Conservation (phyloP, 2,329 filamentous ascomycete genomes). For the Fusarium sp. region DNA sequence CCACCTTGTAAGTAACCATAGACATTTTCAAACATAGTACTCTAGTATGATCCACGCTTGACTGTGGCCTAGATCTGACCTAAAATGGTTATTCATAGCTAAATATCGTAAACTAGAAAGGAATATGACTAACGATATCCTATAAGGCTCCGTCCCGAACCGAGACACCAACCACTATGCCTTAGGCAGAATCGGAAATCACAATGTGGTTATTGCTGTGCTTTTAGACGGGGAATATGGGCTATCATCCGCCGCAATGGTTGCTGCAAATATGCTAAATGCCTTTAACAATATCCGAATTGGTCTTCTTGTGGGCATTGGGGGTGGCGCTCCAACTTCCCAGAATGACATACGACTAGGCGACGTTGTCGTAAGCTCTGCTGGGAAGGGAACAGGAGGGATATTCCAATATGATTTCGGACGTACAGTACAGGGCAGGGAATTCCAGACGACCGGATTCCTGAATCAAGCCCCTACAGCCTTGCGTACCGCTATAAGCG, state of each 20-base stretch:
- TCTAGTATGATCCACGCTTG: too few relatives aligned
- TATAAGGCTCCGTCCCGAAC: constrained; percentile 31
- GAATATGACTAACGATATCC: too few relatives aligned
- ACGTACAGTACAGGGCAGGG: constrained; percentile 34
- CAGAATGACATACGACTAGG: constrained; percentile 51
- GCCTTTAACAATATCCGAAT: constrained; percentile 49
- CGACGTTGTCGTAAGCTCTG: constrained; percentile 42
- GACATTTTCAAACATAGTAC: too few relatives aligned
- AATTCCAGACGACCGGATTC: constrained; percentile 22
- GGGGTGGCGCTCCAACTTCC: constrained; percentile 52
- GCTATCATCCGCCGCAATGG: constrained; percentile 40
- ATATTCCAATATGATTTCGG: constrained; percentile 47
- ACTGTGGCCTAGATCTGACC: too few relatives aligned
- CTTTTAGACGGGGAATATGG: constrained; percentile 47
- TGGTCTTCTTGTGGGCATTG: constrained; percentile 52
- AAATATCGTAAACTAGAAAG: too few relatives aligned
- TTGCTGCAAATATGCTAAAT: constrained; percentile 46
- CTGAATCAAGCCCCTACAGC: constrained; percentile 32
- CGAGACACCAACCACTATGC: constrained; percentile 50
- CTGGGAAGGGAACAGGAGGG: constrained; percentile 17
- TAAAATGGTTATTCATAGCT: too few relatives aligned
- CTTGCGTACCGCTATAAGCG: neutral
- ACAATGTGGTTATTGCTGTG: constrained; percentile 52
- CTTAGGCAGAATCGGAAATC: constrained; percentile 48
- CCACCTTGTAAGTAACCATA: neutral